Base-by-base conservation (phyloP, 75 land plant genomes). In the Gnetum montanum region DNA sequence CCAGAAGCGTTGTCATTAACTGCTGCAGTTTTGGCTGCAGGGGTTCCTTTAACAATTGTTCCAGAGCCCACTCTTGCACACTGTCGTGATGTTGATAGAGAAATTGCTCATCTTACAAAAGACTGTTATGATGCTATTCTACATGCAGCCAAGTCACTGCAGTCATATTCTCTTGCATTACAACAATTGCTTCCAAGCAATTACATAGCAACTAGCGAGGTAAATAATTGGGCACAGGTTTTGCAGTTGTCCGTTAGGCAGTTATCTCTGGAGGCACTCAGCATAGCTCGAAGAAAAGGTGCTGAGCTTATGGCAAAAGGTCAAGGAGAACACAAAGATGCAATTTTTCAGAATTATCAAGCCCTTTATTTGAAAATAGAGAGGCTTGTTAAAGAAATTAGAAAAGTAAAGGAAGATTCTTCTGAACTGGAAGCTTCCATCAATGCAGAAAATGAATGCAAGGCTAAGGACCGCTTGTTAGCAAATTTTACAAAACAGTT, bases 41-140 rank as follows among this genome's bases (percentile, higher is more conserved):
- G 92, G 28, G 81, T 89, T 49, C 94, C 97, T 22, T 44, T 88
- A 51, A 79, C 90, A 28, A 58, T 88, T 54, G 81, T 92, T 55
- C 97, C 97, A 34, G 97, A 92, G 63, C 90, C 97, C 38, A 81
- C 95, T 22, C 85, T 77, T 70, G 83, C 46, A 4, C 89, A 84
- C 46, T 92, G 89, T 70, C 64, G 58, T 31, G 97, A 92, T 28
- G 75, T 92, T 46, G 97, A 92, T 69, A 82, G 61, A 63, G 97
- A 92, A 53, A 70, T 82, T 68, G 78, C 75, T 40, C 68, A 74
- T 44, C 65, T 81, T 23, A 67, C 71, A 34, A 34, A 69, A 66
- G 84, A 87, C 33, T 49, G 83, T 46, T 75, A 74, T 56, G 47
- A 59, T 63, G 86, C 79, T 40, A 63, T 76, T 46, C 66, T 77